Evolutionary conservation across 768 basidiomycete genomes (phyloP).

Genomic region (Auricularia sp.): DNA sequence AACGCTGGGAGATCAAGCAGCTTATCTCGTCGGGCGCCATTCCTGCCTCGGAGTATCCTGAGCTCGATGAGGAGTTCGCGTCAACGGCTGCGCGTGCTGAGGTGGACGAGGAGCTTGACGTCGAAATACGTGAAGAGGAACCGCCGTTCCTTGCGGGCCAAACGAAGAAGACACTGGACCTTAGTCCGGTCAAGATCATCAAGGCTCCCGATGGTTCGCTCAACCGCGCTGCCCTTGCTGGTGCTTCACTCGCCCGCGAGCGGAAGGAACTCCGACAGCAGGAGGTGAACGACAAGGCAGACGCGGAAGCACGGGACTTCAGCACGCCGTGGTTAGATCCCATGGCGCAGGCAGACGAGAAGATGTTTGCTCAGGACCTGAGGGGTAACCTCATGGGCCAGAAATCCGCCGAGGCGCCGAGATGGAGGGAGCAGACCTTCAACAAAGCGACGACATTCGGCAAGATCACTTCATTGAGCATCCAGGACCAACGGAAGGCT

Average conservation of each 20-base stretch:
- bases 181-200: conserved; percentile 96
- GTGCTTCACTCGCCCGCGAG: conserved; percentile 90
- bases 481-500: conserved; percentile 86
- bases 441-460: conserved; percentile 96
- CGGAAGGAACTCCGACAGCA: conserved; percentile 89
- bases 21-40: conserved; percentile 92
- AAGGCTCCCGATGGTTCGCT: conserved; percentile 97
- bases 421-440: conserved; percentile 86
- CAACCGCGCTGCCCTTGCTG: conserved; percentile 89
- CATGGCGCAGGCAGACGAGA: conserved; percentile 82
- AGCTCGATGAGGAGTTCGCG: conserved; percentile 76
- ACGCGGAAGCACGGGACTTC: conserved; percentile 90
- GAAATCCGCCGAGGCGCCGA: conserved; percentile 70
- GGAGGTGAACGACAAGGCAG: conserved; percentile 87
- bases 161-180: conserved; percentile 87
- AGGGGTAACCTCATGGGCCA: conserved; percentile 73
- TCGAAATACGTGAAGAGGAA: conserved; percentile 94
- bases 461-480: conserved; percentile 79
- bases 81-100: conserved; percentile 72
- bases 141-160: conserved; percentile 93
- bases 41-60: conserved; percentile 87
- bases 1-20: conserved; percentile 99
- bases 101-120: conserved; percentile 93
- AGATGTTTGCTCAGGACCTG: conserved; percentile 87
- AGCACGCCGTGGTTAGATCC: conserved; percentile 97